Conservation (phyloP, 768 basidiomycete genomes). For the Leccinum longicurvipes region DNA sequence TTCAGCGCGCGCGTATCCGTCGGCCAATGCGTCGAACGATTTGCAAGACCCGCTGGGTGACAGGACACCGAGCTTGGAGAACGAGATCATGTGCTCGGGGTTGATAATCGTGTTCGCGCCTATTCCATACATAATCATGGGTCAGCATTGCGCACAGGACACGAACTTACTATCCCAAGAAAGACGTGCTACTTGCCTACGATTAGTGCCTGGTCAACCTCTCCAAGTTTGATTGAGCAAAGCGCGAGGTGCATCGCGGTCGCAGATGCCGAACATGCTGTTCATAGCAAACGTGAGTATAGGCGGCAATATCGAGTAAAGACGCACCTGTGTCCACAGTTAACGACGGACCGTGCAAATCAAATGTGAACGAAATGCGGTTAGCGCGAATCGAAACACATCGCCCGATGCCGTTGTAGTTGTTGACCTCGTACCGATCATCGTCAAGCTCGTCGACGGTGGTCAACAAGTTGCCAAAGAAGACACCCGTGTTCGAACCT, state of each 20-base stretch:
- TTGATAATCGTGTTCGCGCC: conserved; percentile 30
- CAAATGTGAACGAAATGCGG: conserved; percentile 34
- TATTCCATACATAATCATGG: conserved; percentile 3
- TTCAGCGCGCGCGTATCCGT: conserved; percentile 32
- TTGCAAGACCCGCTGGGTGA: conserved; percentile 33
- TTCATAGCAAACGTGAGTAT: neutral
- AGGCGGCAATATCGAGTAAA: neutral
- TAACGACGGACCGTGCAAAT: conserved; percentile 45
- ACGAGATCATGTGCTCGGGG: conserved; percentile 25
- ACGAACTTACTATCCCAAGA: no score
- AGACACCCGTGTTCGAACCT: conserved; percentile 41
- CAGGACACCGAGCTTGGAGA: conserved; percentile 33
- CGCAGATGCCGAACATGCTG: conserved; percentile 43
- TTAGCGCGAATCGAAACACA: conserved; percentile 31
- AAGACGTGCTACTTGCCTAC: conserved; percentile 12
- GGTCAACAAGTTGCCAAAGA: conserved; percentile 32
- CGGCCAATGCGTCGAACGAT: conserved; percentile 31
- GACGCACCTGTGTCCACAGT: conserved; percentile 36
- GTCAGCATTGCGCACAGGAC: neutral
- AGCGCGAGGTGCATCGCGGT: conserved; percentile 49
- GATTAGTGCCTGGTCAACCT: conserved; percentile 48
- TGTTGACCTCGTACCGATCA: conserved; percentile 25
- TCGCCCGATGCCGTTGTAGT: conserved; percentile 27
- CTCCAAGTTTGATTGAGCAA: conserved; percentile 40
- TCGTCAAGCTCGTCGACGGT: conserved; percentile 28